These are phyloP conservation scores for Penium margaritaceum DNA, from an alignment of 139 green algal species.

Conservation along the genomic window DNA sequence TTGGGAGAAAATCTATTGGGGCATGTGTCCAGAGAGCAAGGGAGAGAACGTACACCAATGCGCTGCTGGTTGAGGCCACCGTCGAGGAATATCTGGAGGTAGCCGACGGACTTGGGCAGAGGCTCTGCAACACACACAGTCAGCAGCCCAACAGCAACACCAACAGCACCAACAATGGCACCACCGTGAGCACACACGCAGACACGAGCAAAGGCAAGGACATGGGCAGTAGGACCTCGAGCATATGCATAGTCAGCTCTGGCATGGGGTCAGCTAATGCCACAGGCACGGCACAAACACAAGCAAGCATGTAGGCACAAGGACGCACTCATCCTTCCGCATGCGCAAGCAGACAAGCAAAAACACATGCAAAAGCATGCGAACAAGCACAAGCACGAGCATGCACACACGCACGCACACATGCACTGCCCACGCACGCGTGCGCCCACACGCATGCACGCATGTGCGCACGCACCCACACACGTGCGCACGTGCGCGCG, in stretches of 20 bases:
- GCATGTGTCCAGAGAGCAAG: too few species aligned
- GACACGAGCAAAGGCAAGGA: background rate
- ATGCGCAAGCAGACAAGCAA: background rate
- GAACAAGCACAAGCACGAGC: background rate
- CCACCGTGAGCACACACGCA: background rate
- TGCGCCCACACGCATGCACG: background rate
- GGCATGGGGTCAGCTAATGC: background rate
- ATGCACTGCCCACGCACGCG: background rate
- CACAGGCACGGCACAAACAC: background rate
- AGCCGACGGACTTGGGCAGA: conserved; percentile 18
- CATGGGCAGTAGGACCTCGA: background rate
- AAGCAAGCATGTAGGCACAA: background rate
- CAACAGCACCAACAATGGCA: too few species aligned
- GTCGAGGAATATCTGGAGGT: conserved; percentile 41
- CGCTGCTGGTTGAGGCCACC: conserved; percentile 44
- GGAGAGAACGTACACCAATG: conserved; percentile 41
- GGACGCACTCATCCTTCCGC: background rate
- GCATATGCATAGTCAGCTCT: too few species aligned
- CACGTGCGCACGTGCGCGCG: background rate
- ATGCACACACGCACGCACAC: background rate
- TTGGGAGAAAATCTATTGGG: too few species aligned
- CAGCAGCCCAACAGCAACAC: too few species aligned
- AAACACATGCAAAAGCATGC: background rate
- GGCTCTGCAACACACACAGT: too few species aligned
- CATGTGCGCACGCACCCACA: background rate